Conservation (phyloP, 2,329 filamentous ascomycete species). For the Aureobasidium sp. region DNA sequence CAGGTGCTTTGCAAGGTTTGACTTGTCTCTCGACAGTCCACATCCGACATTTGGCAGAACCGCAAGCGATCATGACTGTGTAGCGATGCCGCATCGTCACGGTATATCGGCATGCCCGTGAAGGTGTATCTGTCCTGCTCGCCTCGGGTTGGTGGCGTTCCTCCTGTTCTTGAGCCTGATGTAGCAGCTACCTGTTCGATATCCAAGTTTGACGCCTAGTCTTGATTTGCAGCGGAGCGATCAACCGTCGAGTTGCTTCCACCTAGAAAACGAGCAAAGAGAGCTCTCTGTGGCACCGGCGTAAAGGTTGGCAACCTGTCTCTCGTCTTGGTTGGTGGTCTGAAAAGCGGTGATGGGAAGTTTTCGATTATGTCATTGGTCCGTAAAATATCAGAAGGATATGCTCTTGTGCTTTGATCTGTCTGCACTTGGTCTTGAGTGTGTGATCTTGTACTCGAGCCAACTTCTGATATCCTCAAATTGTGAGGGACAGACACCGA, state of each 20-base stretch:
- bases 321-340: conserved; percentile 13
- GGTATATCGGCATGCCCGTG: conserved; percentile 23
- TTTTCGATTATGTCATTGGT: conserved; percentile 21
- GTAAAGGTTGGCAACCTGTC: conserved; percentile 16
- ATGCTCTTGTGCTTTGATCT: neutral
- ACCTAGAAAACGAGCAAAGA: neutral
- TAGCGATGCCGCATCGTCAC: conserved; percentile 21
- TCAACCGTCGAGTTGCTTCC: neutral
- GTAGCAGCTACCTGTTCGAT: neutral
- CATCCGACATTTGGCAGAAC: neutral
- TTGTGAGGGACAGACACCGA: conserved; percentile 17
- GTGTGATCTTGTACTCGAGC: neutral
- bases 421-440: neutral
- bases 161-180: neutral
- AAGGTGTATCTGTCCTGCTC: conserved; percentile 22
- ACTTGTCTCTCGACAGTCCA: neutral
- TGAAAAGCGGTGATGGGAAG: conserved; percentile 24
- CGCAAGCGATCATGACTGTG: conserved; percentile 9
- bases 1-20: neutral
- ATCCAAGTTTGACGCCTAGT: neutral
- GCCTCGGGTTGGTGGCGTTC: conserved; percentile 20
- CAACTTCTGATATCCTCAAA: neutral
- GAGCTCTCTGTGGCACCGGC: neutral
- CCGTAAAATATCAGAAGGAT: conserved; percentile 17
- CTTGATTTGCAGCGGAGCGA: neutral